phyloP scores from a whole-genome alignment of 768 basidiomycete genomes.

The Hemileccinum rubropunctum region DNA sequence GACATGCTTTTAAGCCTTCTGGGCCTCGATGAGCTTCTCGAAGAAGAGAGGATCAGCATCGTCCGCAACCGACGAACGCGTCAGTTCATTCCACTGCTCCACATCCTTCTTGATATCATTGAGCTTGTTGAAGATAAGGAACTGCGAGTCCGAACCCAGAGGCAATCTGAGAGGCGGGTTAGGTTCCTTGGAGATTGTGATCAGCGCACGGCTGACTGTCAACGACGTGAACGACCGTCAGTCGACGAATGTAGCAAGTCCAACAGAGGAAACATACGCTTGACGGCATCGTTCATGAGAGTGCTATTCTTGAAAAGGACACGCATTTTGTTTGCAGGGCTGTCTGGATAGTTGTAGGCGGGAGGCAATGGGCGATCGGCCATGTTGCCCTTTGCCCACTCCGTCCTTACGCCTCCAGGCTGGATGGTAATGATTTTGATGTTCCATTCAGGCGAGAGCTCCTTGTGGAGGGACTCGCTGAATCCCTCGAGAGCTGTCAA shows the following conservation, averaged over 20 bases:
- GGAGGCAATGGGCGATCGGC: constrained; percentile 13
- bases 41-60: constrained; percentile 16
- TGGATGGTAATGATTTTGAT: constrained; percentile 24
- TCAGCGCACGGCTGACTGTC: constrained; percentile 15
- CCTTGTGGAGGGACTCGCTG: constrained; percentile 21
- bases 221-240: not conserved
- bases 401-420: constrained; percentile 20
- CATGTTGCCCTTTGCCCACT: constrained; percentile 20
- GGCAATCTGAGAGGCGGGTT: constrained; percentile 23
- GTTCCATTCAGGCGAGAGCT: constrained; percentile 26
- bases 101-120: constrained; percentile 15
- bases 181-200: constrained; percentile 15
- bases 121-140: constrained; percentile 14
- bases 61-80: constrained; percentile 18
- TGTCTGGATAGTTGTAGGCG: constrained; percentile 14
- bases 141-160: constrained; percentile 19
- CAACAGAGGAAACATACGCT: constrained; percentile 5
- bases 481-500: constrained; percentile 26
- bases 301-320: not conserved
- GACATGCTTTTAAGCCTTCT: not conserved
- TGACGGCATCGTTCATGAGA: constrained; percentile 3
- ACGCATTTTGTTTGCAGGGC: constrained; percentile 14
- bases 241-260: not conserved
- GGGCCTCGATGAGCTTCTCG: constrained; percentile 3
- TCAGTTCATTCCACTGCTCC: constrained; percentile 12